Evolutionary conservation across 2,329 filamentous ascomycete genomes (phyloP), one percentile per base, ranked within the genome.

Genomic region (Arthroderma uncinatum): DNA sequence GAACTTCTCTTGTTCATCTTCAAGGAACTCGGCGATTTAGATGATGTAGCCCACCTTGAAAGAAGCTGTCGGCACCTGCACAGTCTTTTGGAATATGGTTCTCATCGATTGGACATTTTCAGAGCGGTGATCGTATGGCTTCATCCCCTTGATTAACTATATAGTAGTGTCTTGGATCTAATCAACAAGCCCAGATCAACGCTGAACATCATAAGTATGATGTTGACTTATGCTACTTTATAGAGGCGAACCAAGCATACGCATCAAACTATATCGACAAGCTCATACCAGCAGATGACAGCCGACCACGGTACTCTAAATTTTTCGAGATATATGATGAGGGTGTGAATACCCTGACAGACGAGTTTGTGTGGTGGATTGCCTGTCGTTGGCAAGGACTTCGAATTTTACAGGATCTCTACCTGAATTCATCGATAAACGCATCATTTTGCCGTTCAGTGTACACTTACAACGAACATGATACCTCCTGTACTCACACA

Each of bases 401-500:
- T 21, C 19, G 56, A 54, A 47, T 57, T 53, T 44, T 57, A 23
- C 56, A 57, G 56, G 37, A 57, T 44, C 25, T 52, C 56, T 57
- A 57, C 14, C 9, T 53, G 40, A 6, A 57, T 34, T 28, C 37
- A 53, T 54, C 48, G 8, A 47, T 57, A 39, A 4, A 28, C 30
- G 53, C n/a, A 21, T 53, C 28, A 6, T 57, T 19, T 57, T 40
- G 23, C 28, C 21, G n/a, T 42, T 57, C 36, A 39, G 37, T 44
- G 53, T 57, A 53, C n/a, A n/a, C n/a, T n/a, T n/a, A n/a, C n/a
- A n/a, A n/a, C n/a, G n/a, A n/a, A n/a, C n/a, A n/a, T n/a, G n/a
- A n/a, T n/a, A n/a, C n/a, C n/a, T n/a, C n/a, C n/a, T n/a, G n/a
- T n/a, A n/a, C n/a, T n/a, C n/a, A n/a, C n/a, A n/a, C n/a, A n/a